A percentile compares a stretch with the other conserved stretches of the same genome.
These are phyloP conservation scores for Blastobotrys malaysiensis DNA, from an alignment of 1,139 yeast genomes.

Conservation along the genomic window DNA sequence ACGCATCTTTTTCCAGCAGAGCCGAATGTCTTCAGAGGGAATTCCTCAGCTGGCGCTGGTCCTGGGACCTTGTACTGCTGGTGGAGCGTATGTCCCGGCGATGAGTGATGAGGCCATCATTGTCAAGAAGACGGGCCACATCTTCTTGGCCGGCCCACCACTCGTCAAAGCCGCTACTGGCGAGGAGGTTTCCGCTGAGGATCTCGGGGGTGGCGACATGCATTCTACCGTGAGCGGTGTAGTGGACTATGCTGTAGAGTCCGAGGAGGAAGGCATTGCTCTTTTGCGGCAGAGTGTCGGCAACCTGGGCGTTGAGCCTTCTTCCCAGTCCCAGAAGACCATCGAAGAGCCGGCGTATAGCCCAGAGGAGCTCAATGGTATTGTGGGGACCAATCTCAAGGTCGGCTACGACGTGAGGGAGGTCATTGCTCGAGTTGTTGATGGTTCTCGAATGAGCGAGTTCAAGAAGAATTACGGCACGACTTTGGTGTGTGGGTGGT, in stretches of 20 bases:
- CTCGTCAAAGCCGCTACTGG: conserved; percentile 37
- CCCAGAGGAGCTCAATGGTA: conserved; percentile 31
- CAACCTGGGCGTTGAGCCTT: conserved; percentile 23
- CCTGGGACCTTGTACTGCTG: conserved; percentile 37
- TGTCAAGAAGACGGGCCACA: conserved; percentile 34
- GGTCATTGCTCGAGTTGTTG: conserved; percentile 34
- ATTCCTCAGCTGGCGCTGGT: conserved; percentile 34
- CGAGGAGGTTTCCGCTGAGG: conserved; percentile 34
- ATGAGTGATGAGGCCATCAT: conserved; percentile 35
- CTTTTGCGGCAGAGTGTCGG: conserved; percentile 29
- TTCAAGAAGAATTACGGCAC: conserved; percentile 34
- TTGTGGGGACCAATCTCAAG: conserved; percentile 32
- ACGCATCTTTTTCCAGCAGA: conserved; percentile 33
- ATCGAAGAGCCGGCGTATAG: conserved; percentile 31
- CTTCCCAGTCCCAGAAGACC: conserved; percentile 8
- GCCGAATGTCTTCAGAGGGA: conserved; percentile 31
- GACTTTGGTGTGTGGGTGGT: conserved; percentile 32
- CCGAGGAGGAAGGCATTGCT: conserved; percentile 35
- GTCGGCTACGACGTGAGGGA: conserved; percentile 33
- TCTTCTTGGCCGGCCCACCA: conserved; percentile 36
- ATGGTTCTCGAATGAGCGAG: conserved; percentile 32
- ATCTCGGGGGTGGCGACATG: conserved; percentile 36
- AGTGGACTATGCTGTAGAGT: conserved; percentile 31
- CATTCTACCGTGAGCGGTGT: conserved; percentile 34
- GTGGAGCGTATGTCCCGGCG: conserved; percentile 37